These are phyloP conservation scores for Hippophae gyantsensis DNA, from an alignment of 306 rosid species.

Conservation along the genomic window DNA sequence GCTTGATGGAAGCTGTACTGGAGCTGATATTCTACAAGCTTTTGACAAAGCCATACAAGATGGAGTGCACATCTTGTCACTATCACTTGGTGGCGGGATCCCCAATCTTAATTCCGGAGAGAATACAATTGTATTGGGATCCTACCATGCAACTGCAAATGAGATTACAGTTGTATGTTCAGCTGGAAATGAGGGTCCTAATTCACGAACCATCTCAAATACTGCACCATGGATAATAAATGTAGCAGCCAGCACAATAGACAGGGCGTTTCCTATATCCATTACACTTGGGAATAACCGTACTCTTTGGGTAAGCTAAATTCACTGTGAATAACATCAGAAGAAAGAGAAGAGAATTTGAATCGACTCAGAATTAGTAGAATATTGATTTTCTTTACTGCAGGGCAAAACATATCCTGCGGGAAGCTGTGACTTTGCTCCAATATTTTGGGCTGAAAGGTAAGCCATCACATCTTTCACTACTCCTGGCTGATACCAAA, in stretches of 20 bases:
- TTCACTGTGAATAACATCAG: too few species aligned
- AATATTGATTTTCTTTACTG: too few species aligned
- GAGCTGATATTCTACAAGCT: conserved; percentile 45
- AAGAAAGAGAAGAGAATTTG: too few species aligned
- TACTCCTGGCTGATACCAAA: too few species aligned
- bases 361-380: too few species aligned
- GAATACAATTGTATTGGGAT: conserved; percentile 26
- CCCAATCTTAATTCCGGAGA: conserved; percentile 30
- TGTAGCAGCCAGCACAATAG: conserved; percentile 51
- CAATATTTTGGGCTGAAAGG: too few species aligned
- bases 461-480: too few species aligned
- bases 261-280: conserved; percentile 34
- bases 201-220: conserved; percentile 36
- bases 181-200: conserved; percentile 44
- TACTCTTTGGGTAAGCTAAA: conserved; percentile 18
- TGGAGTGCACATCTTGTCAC: conserved; percentile 47
- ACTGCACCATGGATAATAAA: conserved; percentile 45
- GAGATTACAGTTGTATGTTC: conserved; percentile 45
- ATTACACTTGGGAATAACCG: conserved; percentile 17
- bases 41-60: conserved; percentile 49
- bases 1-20: conserved; percentile 32
- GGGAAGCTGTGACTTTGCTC: too few species aligned
- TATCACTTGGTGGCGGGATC: conserved; percentile 31
- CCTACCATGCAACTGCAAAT: conserved; percentile 46
- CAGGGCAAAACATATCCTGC: too few species aligned